Base-by-base conservation (phyloP, 805 yeast species). In the Candida sithepensis region DNA sequence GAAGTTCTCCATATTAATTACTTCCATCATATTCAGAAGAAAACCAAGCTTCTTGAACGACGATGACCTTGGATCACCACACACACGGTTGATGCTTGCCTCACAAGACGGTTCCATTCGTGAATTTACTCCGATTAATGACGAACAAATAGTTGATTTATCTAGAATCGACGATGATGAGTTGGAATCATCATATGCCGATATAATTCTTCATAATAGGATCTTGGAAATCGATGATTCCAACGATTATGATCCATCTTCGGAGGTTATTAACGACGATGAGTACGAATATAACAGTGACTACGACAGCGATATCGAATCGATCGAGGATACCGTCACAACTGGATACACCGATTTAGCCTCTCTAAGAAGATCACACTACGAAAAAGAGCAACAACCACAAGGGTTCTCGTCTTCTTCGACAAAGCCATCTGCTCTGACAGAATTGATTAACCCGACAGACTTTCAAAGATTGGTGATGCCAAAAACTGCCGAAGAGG, bases 401-500 rank as follows among this genome's bases (percentile, higher is more conserved):
- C n/a, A n/a, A n/a, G n/a, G n/a, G n/a, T n/a, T n/a, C n/a, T n/a
- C n/a, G n/a, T n/a, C n/a, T n/a, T n/a, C n/a, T n/a, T n/a, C n/a
- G n/a, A 37, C 16, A 20, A 47, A 46, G 34, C 39, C 39, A 30
- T 34, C 46, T 36, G 41, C 51, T 9, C 36, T 57, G 32, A 43
- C 39, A 42, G 63, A 59, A 23, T 22, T 62, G 19, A 32, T 63
- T 0, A 50, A 54, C 1, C 57, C 64, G 3, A 50, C 52, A 7
- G 65, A 62, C 20, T 54, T 67, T 12, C 40, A 52, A 34, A 41
- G 58, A 2, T 42, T 65, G 21, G 24, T 66, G 18, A 47, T 49
- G 20, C 68, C 67, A 16, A 43, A 50, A 18, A 51, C 57, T n/a
- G 39, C 52, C 1, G 64, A 64, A n/a, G 63, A 60, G 16, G 51